Evolutionary conservation across 176 grass and related monocot genomes (phyloP), one percentile per base, ranked within the genome.

Genomic region (Pontederia paniculata): DNA sequence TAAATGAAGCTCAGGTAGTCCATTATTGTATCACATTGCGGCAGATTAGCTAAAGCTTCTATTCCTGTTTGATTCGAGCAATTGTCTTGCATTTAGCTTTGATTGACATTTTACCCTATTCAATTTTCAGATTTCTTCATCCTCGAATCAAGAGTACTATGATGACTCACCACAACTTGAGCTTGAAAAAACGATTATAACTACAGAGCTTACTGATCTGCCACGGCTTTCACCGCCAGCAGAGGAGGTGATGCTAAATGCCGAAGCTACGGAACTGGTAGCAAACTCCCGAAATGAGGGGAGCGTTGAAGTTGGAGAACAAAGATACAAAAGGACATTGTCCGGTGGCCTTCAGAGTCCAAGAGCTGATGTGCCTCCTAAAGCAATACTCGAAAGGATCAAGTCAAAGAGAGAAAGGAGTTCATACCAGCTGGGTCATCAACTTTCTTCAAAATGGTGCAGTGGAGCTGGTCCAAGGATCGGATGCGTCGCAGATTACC

Each of bases 381-480:
- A 84, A 58, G 80, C 83, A 6, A 86, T 97, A 71, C 57, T 90
- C 0, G 78, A 97, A 65, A 84, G 86, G 77, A 73, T 90, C 25
- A 76, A 81, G 58, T 90, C 91, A 2, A 96, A 90, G 72, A 52
- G 67, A 10, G 68, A 84, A 70, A 57, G 80, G 9, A 87, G 74
- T 19, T 90, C 93, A 7, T 91, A 82, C 60, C 94, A 98, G 49
- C 80, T 98, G 41, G 94, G 83, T 12, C 78, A 83, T 59, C 77
- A 74, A 54, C 50, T 98, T 15, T 98, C 94, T 17, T 48, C 76
- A 54, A 91, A 91, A 62, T 98, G 94, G 94, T 88, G 72, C 67
- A 98, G 71, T 9, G 87, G 94, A 66, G 67, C 46, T 42, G 94
- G 94, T 68, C 94, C 94, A 8, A 89, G 94, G 57, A 98, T 98